Base-by-base conservation (phyloP, 2,329 filamentous ascomycete species). In the Cercospora sesami region DNA sequence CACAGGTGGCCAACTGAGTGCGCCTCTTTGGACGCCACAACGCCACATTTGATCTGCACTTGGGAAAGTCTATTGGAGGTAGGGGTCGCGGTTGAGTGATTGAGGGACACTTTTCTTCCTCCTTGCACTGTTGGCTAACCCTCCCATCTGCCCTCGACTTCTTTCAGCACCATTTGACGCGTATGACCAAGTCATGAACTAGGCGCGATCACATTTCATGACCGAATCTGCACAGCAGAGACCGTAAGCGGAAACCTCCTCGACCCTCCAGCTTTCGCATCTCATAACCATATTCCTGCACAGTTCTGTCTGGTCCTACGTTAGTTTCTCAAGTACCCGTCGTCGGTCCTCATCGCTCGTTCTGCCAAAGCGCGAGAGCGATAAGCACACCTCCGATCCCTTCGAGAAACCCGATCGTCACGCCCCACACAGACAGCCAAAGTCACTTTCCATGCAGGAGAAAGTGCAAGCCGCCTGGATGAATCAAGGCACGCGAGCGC, bases 401-500 rank as follows among this genome's bases (percentile, higher is more conserved):
- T 80, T 82, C 75, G 80, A 84, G 72, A 84, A 85, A 72, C 75
- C 80, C 57, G 79, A 81, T 71, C 78, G 82, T 71, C 81, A 82
- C 72, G 75, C 64, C 31, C 62, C 70, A 28, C 65, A 65, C 59
- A 65, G 61, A 60, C 36, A 65, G 60, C 58, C 60, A 4, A 74
- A 78, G 51, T 78, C 79, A 70, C 77, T 68, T 53, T 75, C 76
- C 63, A 75, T 77, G 75, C 72, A 73, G 64, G 76, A 77, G 62
- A 75, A 75, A 67, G 65, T 74, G 75, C 82, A 82, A 77, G 75
- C 79, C 78, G 79, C 79, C 74, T 82, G 81, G 73, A 89, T 89
- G 87, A 86, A 87, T 74, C 86, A 88, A 81, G 86, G 84, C 71
- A 86, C 88, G 79, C 82, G 86, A 77, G 80, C 86, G 63, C 83